Conservation (phyloP, 176 grass and related monocot genomes). For the Ananas comosus region DNA sequence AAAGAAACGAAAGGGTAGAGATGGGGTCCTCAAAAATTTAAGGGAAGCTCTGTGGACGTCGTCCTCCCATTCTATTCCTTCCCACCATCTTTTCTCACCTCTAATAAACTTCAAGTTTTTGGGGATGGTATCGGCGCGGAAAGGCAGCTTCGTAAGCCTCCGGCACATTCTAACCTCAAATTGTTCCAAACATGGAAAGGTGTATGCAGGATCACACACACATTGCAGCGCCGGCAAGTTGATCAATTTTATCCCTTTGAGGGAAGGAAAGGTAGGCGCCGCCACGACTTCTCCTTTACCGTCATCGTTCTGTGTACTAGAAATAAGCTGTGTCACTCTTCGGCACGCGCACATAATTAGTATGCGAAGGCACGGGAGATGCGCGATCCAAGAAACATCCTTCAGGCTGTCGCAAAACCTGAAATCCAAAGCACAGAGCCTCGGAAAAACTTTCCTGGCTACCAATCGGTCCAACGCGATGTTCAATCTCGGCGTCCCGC, state of each 20-base stretch:
- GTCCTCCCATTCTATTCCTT: not conserved
- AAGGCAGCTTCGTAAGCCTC: not conserved
- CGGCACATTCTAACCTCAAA: not conserved
- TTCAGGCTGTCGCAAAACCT: constrained; percentile 7
- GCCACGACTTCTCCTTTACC: not conserved
- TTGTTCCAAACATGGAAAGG: not conserved
- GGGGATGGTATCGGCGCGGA: not conserved
- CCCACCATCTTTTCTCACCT: not conserved
- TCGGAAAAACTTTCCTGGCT: constrained; percentile 16
- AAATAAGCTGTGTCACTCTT: not conserved
- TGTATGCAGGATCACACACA: not conserved
- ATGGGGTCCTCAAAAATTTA: too few species aligned
- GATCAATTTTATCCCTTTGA: not conserved
- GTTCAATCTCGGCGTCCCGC: not conserved
- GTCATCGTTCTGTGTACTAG: not conserved
- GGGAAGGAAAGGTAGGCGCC: not conserved
- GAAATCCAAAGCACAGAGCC: constrained; percentile 7
- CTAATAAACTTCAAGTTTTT: not conserved
- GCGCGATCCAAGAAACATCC: constrained; percentile 19
- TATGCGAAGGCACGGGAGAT: constrained; percentile 14
- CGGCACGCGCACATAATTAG: not conserved
- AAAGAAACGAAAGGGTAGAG: too few species aligned
- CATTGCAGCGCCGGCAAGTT: not conserved
- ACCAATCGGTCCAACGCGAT: not conserved
- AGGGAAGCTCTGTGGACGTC: not conserved